phyloP scores from a whole-genome alignment of 1,284 basidiomycete species.

The Moniliophthora roreri region DNA sequence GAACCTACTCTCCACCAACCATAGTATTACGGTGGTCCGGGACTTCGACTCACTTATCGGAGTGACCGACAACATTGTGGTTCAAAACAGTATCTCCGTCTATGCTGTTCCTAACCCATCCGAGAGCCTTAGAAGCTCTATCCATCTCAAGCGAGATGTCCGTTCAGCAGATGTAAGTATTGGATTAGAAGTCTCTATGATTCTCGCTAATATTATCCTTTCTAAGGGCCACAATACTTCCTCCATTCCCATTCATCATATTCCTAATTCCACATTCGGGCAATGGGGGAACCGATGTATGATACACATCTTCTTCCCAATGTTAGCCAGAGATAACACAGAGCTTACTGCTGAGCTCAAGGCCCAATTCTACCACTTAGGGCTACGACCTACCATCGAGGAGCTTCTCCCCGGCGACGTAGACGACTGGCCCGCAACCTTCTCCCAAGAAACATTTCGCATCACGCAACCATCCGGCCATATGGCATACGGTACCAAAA shows the following conservation, averaged over 20 bases:
- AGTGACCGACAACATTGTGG: slow-evolving; percentile 7
- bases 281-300: slow-evolving; percentile 20
- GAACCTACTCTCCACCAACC: background rate
- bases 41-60: slow-evolving; percentile 22
- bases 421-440: slow-evolving; percentile 24
- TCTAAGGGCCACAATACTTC: slow-evolving; percentile 10
- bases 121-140: background rate
- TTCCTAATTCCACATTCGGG: slow-evolving; percentile 26
- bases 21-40: background rate
- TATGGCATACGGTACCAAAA: slow-evolving; percentile 18
- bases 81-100: slow-evolving; percentile 5
- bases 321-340: slow-evolving; percentile 14
- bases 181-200: background rate
- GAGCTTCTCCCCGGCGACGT: slow-evolving; percentile 7
- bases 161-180: background rate
- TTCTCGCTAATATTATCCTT: background rate
- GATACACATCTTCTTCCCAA: slow-evolving; percentile 24
- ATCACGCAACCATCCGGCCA: slow-evolving; percentile 16
- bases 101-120: slow-evolving; percentile 9
- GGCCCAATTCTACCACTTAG: slow-evolving; percentile 22
- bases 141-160: slow-evolving; percentile 7
- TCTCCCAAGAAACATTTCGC: slow-evolving; percentile 19
- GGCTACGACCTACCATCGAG: slow-evolving; percentile 21
- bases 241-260: slow-evolving; percentile 24
- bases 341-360: slow-evolving; percentile 16